These are phyloP conservation scores for Pilaira anomala DNA, from an alignment of 192 early-diverging fungal species.

Conservation along the genomic window DNA sequence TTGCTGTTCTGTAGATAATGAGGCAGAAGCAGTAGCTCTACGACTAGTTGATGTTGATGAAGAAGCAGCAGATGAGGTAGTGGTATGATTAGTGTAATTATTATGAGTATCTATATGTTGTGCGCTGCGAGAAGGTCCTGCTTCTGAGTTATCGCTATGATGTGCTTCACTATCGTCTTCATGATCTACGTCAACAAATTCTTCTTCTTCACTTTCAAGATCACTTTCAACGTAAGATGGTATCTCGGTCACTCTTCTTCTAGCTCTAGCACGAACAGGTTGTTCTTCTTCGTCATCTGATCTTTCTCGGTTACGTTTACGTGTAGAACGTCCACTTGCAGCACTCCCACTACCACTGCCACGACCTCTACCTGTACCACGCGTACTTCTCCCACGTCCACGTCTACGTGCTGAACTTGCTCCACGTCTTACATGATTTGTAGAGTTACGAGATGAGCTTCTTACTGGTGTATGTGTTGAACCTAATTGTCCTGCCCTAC, in stretches of 20 bases:
- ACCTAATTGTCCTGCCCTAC: constrained; percentile 35
- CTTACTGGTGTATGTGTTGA: constrained; percentile 6
- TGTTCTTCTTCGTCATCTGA: constrained; percentile 23
- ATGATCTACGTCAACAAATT: not conserved
- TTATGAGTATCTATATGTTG: no score
- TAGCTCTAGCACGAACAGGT: constrained; percentile 20
- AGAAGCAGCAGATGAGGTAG: not conserved
- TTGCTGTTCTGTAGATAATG: no score
- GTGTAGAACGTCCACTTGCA: constrained; percentile 34
- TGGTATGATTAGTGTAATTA: no score
- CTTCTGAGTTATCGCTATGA: constrained; percentile 16
- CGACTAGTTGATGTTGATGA: not conserved
- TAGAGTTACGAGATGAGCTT: not conserved
- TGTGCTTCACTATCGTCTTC: constrained; percentile 15
- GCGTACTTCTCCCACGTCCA: constrained; percentile 37
- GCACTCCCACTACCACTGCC: constrained; percentile 15
- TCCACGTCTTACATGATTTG: not conserved
- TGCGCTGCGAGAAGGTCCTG: not conserved
- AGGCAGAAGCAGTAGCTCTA: not conserved
- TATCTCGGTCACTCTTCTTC: not conserved
- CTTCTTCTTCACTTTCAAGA: constrained; percentile 9
- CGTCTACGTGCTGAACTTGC: constrained; percentile 32
- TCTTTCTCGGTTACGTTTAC: constrained; percentile 22
- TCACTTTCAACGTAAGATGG: constrained; percentile 29
- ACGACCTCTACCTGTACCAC: constrained; percentile 26